Evolutionary conservation across 2,329 filamentous ascomycete genomes (phyloP), one percentile per base, ranked within the genome.

Genomic region (Aspergillus floridensis): DNA sequence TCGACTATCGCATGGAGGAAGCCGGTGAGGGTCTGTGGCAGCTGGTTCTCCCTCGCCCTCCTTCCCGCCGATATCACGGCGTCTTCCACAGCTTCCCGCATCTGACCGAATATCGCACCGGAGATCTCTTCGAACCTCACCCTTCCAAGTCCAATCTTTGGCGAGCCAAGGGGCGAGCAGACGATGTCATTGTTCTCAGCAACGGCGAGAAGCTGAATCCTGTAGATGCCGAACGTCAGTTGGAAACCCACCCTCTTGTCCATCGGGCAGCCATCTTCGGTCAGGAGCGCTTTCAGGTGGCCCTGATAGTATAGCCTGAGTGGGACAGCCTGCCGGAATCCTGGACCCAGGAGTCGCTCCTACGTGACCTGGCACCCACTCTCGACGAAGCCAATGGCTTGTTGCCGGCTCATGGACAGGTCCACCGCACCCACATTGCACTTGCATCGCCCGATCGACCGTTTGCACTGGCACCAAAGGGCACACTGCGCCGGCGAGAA

Each of bases 391-490:
- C 59, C 1, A 61, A 61, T 48, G 2, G n/a, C 1, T 12, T 29
- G 5, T 56, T 47, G 22, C 56, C 53, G 10, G 53, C 59, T 7
- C 59, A 61, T 32, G 56, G 51, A 3, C 32, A 38, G 1, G 49
- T 61, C 8, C 32, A 41, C 0, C 55, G 44, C 16, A 12, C 24
- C 1, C 31, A 47, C 14, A 32, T 58, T n/a, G n/a, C 56, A 2
- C 14, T 61, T 2, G 14, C 49, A 4, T 32, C 41, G 26, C 51
- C 56, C 5, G 24, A 38, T 14, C 38, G 49, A 16, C 56, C 56
- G 3, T 41, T 61, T 26, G 26, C 48, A 2, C 19, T 41, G n/a
- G 29, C 59, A 24, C 47, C 41, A 2, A 61, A 61, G 12, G 56
- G 56, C 11, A 58, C 29, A 2, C 41, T 58, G 10, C 59, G 58